Conservation (phyloP, 768 basidiomycete species). For the Hericium erinaceus region DNA sequence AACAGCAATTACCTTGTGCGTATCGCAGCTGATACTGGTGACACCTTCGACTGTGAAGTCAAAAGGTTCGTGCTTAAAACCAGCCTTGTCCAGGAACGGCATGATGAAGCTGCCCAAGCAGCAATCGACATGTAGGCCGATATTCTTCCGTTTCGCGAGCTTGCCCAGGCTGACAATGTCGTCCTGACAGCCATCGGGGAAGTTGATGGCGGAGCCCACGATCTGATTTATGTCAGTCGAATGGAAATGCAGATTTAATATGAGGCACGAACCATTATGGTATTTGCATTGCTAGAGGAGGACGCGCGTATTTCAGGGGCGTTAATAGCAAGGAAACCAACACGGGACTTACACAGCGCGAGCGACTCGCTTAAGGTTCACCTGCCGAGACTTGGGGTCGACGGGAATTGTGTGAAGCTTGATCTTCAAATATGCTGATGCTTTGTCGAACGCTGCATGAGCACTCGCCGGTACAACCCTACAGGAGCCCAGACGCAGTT, state of each 20-base stretch:
- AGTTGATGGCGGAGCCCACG: conserved; percentile 80
- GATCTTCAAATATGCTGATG: conserved; percentile 77
- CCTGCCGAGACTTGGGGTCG: conserved; percentile 65
- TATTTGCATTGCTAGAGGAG: conserved; percentile 66
- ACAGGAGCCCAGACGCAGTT: conserved; percentile 1
- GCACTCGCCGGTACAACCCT: conserved; percentile 81
- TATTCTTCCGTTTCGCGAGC: conserved; percentile 63
- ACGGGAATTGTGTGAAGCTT: conserved; percentile 87
- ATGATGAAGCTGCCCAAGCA: conserved; percentile 92
- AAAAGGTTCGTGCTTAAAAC: conserved; percentile 65
- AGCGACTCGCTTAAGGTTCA: conserved; percentile 63
- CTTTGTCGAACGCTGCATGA: conserved; percentile 95
- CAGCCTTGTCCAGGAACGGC: conserved; percentile 79
- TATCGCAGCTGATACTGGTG: conserved; percentile 92
- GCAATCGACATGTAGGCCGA: conserved; percentile 91
- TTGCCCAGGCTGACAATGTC: conserved; percentile 71
- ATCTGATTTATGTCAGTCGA: conserved; percentile 38
- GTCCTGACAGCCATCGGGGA: conserved; percentile 81
- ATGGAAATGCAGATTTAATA: background rate
- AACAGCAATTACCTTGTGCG: conserved; percentile 61
- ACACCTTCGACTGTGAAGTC: conserved; percentile 91
- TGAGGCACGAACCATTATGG: conserved; percentile 57
- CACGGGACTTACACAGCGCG: conserved; percentile 70
- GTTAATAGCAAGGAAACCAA: background rate
- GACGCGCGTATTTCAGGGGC: conserved; percentile 1